These are phyloP conservation scores for Rhodocollybia butyracea DNA, from an alignment of 768 basidiomycete genomes.

Conservation along the genomic window DNA sequence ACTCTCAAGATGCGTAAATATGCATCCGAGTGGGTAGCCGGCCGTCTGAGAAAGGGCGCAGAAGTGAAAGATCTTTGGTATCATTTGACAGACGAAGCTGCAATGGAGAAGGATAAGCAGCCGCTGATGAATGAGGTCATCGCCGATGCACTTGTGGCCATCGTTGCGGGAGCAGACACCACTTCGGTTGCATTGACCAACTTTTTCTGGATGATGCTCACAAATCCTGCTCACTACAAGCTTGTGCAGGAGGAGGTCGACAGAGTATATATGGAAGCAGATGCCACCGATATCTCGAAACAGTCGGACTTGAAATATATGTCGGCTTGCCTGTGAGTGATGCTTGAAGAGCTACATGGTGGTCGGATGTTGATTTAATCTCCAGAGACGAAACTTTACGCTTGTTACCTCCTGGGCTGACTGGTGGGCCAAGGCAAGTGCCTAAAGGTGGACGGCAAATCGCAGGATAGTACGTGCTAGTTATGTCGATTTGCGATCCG, in stretches of 20 bases:
- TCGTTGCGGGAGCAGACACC: slow-evolving; percentile 8
- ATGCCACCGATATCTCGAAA: slow-evolving; percentile 3
- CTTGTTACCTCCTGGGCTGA: slow-evolving; percentile 32
- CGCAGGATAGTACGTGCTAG: slow-evolving; percentile 21
- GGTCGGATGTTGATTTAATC: neutral
- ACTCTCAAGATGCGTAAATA: slow-evolving; percentile 22
- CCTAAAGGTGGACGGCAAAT: slow-evolving; percentile 22
- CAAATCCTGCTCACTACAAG: slow-evolving; percentile 1
- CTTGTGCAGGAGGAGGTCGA: slow-evolving; percentile 8
- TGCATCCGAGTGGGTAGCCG: slow-evolving; percentile 15
- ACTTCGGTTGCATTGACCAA: slow-evolving; percentile 1
- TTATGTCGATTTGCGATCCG: too few relatives aligned
- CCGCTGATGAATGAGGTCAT: slow-evolving; percentile 13
- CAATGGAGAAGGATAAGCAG: slow-evolving; percentile 16
- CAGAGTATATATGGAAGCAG: neutral
- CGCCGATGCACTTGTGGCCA: slow-evolving; percentile 5
- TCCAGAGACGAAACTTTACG: slow-evolving; percentile 37
- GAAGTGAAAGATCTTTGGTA: slow-evolving; percentile 33
- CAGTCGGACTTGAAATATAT: slow-evolving; percentile 25
- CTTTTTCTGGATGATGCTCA: slow-evolving; percentile 1
- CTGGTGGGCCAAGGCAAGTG: slow-evolving; percentile 29
- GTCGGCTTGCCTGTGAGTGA: slow-evolving; percentile 30
- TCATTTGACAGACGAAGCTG: slow-evolving; percentile 32
- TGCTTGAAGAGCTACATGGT: neutral
- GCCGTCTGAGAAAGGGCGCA: slow-evolving; percentile 19